A percentile compares a stretch with the other conserved stretches of the same genome.
Conservation (phyloP, 768 basidiomycete genomes). For the Collybiopsis luxurians region DNA sequence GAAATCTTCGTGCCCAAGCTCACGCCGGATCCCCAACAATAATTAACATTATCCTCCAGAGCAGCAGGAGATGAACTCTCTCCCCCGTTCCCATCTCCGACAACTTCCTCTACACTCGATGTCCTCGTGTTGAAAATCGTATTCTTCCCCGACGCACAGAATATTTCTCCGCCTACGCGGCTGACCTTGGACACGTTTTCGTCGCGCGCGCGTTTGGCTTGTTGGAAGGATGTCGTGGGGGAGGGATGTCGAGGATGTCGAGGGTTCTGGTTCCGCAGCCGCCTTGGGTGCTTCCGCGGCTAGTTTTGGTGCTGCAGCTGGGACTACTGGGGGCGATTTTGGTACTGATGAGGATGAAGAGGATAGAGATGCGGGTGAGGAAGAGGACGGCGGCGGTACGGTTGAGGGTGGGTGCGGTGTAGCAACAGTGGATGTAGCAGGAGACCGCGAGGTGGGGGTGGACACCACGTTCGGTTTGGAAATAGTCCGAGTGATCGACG, state of each 20-base stretch:
- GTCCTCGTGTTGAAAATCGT: constrained; percentile 46
- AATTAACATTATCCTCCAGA: not conserved
- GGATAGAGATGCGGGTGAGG: constrained; percentile 2
- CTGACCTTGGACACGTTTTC: constrained; percentile 29
- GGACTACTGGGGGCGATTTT: constrained; percentile 11
- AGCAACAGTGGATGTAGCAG: not conserved
- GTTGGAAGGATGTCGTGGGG: constrained; percentile 41
- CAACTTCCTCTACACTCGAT: not conserved
- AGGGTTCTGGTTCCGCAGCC: constrained; percentile 16
- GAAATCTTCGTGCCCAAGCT: constrained; percentile 18
- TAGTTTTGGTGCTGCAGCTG: not conserved
- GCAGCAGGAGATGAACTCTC: too few species aligned
- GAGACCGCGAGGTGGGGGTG: too few species aligned
- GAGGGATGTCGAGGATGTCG: not conserved
- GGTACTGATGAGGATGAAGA: constrained; percentile 8
- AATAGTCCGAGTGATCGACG: too few species aligned
- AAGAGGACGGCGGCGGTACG: constrained; percentile 35
- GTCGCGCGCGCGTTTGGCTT: constrained; percentile 58
- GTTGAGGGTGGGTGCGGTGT: constrained; percentile 9
- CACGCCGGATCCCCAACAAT: constrained; percentile 6
- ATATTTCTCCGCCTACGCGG: constrained; percentile 69
- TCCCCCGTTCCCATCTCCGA: too few species aligned
- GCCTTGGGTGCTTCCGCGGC: not conserved
- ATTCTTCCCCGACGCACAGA: constrained; percentile 59
- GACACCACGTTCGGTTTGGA: too few species aligned